phyloP scores from a whole-genome alignment of 441 rosid species.

The Populus trichocarpa region DNA sequence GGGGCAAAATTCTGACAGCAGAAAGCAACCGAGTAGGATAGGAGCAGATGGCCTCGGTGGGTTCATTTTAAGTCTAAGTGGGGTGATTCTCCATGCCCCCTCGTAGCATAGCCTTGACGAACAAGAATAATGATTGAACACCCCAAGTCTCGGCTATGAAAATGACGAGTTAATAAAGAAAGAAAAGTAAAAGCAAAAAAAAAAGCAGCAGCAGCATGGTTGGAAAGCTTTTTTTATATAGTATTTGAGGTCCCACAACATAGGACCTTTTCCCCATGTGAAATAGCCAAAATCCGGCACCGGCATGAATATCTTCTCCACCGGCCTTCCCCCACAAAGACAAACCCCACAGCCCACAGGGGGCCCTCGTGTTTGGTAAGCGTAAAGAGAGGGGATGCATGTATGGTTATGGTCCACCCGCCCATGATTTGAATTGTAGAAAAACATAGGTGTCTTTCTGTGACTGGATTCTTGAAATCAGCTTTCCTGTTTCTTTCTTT shows the following conservation, averaged over 20 bases:
- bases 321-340: not conserved
- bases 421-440: conserved; percentile 1
- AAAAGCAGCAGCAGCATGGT: not conserved
- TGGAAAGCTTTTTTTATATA: not conserved
- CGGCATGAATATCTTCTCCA: not conserved
- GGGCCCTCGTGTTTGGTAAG: not conserved
- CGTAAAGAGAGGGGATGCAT: not conserved
- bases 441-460: not conserved
- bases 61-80: not conserved
- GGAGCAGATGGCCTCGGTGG: not conserved
- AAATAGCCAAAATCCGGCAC: conserved; percentile 2
- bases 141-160: not conserved
- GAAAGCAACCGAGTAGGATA: not conserved
- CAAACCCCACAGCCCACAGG: not conserved
- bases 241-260: not conserved
- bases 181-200: not conserved
- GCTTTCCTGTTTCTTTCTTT: not conserved
- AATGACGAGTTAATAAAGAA: not conserved
- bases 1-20: not conserved
- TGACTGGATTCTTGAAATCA: not conserved
- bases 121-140: not conserved
- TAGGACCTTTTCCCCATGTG: not conserved
- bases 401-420: not conserved
- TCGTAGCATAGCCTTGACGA: not conserved
- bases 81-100: conserved; percentile 1